These are phyloP conservation scores for Ustilago nuda DNA, from an alignment of 1,284 basidiomycete genomes.

Conservation along the genomic window DNA sequence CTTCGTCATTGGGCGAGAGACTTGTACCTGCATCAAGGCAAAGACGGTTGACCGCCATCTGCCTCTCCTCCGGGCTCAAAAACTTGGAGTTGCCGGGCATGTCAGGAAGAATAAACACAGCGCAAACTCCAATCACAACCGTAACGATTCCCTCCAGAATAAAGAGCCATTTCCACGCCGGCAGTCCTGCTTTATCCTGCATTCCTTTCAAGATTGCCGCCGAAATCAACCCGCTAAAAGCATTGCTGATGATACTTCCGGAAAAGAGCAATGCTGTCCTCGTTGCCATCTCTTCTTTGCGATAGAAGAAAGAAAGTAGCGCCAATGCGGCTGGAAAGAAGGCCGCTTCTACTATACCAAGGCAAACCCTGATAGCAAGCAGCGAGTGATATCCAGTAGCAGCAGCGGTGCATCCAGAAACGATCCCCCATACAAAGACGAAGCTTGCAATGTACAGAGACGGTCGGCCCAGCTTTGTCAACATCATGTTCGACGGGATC, in stretches of 20 bases:
- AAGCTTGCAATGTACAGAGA: slow-evolving; percentile 61
- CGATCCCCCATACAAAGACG: slow-evolving; percentile 56
- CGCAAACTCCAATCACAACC: slow-evolving; percentile 32
- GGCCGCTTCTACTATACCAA: slow-evolving; percentile 64
- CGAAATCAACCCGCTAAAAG: slow-evolving; percentile 56
- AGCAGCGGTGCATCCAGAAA: slow-evolving; percentile 60
- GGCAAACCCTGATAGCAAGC: slow-evolving; percentile 64
- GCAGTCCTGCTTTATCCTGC: slow-evolving; percentile 34
- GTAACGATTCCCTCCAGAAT: slow-evolving; percentile 56
- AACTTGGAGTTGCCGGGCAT: slow-evolving; percentile 56
- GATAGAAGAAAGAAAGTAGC: slow-evolving; percentile 68
- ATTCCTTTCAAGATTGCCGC: slow-evolving; percentile 51
- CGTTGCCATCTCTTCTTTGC: slow-evolving; percentile 67
- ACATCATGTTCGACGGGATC: slow-evolving; percentile 73
- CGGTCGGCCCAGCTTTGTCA: slow-evolving; percentile 63
- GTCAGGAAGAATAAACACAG: slow-evolving; percentile 50
- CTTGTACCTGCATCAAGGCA: slow-evolving; percentile 75
- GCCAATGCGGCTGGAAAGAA: slow-evolving; percentile 67
- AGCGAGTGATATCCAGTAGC: slow-evolving; percentile 63
- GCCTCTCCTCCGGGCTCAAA: slow-evolving; percentile 41
- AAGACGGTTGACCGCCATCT: slow-evolving; percentile 51
- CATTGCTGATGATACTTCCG: slow-evolving; percentile 59
- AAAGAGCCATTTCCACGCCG: slow-evolving; percentile 63
- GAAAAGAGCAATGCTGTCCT: slow-evolving; percentile 68
- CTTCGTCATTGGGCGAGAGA: slow-evolving; percentile 70